Evolutionary conservation across 2,329 filamentous ascomycete species (phyloP).

Genomic region (Fusarium robinianum): DNA sequence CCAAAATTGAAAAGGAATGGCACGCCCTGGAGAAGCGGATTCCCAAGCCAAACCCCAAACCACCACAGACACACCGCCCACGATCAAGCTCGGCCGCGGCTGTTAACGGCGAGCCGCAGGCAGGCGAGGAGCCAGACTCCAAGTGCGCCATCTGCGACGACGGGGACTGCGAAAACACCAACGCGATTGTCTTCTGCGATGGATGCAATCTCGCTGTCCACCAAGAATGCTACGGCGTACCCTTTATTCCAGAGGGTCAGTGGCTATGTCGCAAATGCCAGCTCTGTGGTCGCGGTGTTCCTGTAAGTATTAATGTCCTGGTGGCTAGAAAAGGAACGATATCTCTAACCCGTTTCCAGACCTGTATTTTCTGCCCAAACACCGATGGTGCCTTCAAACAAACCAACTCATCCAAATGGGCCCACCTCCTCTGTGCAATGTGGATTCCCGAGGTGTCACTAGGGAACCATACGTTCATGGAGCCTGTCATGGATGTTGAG

Average conservation of each 20-base stretch:
- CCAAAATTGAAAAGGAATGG: constrained; percentile 99
- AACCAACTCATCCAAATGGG: constrained; percentile 95
- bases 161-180: constrained; percentile 99
- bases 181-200: constrained; percentile 98
- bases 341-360: constrained; percentile 51
- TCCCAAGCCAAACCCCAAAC: constrained; percentile 94
- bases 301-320: constrained; percentile 56
- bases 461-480: constrained; percentile 96
- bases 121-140: constrained; percentile 90
- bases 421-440: constrained; percentile 93
- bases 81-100: constrained; percentile 92
- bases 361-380: constrained; percentile 98
- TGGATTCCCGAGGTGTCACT: constrained; percentile 98
- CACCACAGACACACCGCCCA: constrained; percentile 90
- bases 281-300: constrained; percentile 87
- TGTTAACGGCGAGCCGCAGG: constrained; percentile 86
- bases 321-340: background rate
- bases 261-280: constrained; percentile 98
- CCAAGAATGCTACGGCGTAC: constrained; percentile 98
- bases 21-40: constrained; percentile 94
- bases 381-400: constrained; percentile 98
- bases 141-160: constrained; percentile 98
- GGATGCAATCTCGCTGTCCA: constrained; percentile 97
- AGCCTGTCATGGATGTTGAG: constrained; percentile 96
- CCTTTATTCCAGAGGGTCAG: constrained; percentile 97